Base-by-base conservation (phyloP, 2,329 filamentous ascomycete genomes). In the Apiospora kogelbergensis region DNA sequence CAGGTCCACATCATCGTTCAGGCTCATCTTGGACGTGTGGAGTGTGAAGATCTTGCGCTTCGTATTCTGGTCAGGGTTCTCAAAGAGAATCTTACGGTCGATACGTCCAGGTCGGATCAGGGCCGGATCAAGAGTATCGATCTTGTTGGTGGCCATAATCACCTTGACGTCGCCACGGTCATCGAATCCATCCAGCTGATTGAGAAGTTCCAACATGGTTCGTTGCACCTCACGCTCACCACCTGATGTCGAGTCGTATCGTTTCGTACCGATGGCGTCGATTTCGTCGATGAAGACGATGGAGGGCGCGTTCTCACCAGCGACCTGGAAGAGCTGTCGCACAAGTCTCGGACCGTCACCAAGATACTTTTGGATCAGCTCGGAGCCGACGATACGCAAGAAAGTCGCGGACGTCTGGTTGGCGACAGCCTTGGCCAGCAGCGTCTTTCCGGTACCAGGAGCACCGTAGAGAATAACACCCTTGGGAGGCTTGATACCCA, bases 241-340 rank as follows among this genome's bases (percentile, higher is more conserved):
- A 72, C 96, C 96, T 0, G 95, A 98, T 64, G 94, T 97, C 40
- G 94, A 97, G 53, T 99, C 96, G 82, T 99, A 99, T 78, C 96
- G 94, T 84, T 99, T 99, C 7, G 97, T 98, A 78, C 97, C 96
- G 72, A 99, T 98, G 45, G 96, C 97, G 78, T 99, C 96, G 76
- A 99, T 99, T 81, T 99, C 96, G 79, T 99, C 96, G 74, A 99
- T 99, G 82, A 99, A 99, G 26, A 99, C 95, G 76, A 99, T 99
- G 1, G 95, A 95, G 0, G 96, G 96, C 0, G 96, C 93, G 74
- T 99, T 96, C 80, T 99, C 97, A 3, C 94, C 95, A 41, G 96
- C 96, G 70, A 90, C 89, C 84, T 94, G 92, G 89, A 95, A 99
- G 69, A 99, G 91, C 81, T 99, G 96, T 80, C 96, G 93, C 70